Evolutionary conservation across 352 stramenopile genomes (phyloP).

Genomic region (Pythium plurisporium): DNA sequence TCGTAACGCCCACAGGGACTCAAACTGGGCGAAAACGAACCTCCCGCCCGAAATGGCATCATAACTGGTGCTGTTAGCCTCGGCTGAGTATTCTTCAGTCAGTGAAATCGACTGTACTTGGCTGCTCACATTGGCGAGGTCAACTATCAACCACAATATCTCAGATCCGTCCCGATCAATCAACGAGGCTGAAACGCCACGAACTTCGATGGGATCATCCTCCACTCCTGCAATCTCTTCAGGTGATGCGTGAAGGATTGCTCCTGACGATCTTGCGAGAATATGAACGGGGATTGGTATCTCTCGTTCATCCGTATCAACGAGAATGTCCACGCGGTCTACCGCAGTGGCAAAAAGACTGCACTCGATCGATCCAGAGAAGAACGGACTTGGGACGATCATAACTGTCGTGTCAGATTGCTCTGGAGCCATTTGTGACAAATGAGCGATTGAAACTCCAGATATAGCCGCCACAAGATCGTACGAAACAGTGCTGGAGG

Average conservation of each 20-base stretch:
- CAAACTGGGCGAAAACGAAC: neutral
- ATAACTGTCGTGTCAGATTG: conserved; percentile 11
- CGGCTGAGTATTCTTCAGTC: neutral
- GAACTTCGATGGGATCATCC: conserved; percentile 4
- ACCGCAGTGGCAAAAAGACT: conserved; percentile 12
- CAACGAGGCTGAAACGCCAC: conserved; percentile 2
- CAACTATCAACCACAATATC: conserved; percentile 11
- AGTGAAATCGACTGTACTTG: conserved; percentile 20
- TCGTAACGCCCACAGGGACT: neutral
- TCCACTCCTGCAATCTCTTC: conserved; percentile 1
- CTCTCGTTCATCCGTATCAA: neutral
- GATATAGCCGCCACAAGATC: too few relatives aligned
- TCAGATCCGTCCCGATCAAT: conserved; percentile 22
- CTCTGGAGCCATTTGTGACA: neutral
- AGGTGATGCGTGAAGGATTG: neutral
- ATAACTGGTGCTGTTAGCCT: neutral
- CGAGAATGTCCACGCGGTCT: conserved; percentile 12
- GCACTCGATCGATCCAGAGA: conserved; percentile 30
- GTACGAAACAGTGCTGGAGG: too few relatives aligned
- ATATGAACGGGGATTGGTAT: neutral
- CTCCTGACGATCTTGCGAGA: conserved; percentile 1
- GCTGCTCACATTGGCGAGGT: conserved; percentile 3
- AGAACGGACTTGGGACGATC: conserved; percentile 23
- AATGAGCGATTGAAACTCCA: neutral
- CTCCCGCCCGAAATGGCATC: neutral